Base-by-base conservation (phyloP, 495 filamentous ascomycete genomes). In the Thozetella sp. region DNA sequence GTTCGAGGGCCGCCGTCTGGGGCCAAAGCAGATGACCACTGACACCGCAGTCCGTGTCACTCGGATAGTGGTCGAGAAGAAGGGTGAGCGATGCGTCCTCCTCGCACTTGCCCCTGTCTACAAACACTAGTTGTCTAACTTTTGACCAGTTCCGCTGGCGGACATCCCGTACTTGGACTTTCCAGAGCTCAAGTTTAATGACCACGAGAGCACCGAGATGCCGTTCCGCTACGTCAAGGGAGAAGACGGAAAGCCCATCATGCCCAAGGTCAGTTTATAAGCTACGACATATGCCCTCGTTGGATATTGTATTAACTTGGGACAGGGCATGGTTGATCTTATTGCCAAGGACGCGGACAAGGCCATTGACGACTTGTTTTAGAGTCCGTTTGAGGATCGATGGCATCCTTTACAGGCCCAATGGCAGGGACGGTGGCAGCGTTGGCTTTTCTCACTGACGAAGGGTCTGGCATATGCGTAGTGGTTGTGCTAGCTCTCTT, bases 21-120 rank as follows among this genome's bases (percentile, higher is more conserved):
- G 96, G 0, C 92, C 93, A 17, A 86, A 93, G 64, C 95, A 99
- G 74, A 98, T 99, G 95, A 98, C 95, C 10, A 99, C 95, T 0
- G 95, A 99, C 73, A 99, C 95, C 19, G 95, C 95, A 0, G 95
- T 97, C 30, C 82, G 95, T 59, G 95, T 97, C 11, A 97, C 95
- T 37, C 86, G 96, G 58, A 85, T 96, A 69, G 89, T 98, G 17
- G 84, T 93, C 11, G 89, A 97, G 61, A 86, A 91, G 51, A 88
- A 90, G 77, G 81, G 93, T 96, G 67, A 6, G 23, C 30, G 13
- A 15, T 15, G 2, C 2, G 3, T 53, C 2, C 22, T 54, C 30
- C 43, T 48, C 22, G 23, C 12, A 1, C 13, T 53, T 45, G 13
- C 19, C 50, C 22, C 46, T 23, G 27, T 46, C 20, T 26, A 51